These are phyloP conservation scores for Raffaelea arxii DNA, from an alignment of 2,329 filamentous ascomycete genomes.

Conservation along the genomic window DNA sequence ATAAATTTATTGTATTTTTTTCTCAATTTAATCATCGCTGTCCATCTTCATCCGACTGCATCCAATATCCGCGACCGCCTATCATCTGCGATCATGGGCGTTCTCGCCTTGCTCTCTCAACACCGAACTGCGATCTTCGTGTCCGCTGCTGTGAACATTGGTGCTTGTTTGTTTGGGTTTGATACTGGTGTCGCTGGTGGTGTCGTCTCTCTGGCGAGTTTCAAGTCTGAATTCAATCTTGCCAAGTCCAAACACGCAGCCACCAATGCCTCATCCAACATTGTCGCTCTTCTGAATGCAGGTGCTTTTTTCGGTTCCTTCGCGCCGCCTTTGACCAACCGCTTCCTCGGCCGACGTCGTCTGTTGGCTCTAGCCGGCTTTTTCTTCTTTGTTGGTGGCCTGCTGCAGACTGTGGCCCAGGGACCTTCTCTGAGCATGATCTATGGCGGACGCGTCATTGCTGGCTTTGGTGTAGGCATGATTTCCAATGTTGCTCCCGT, in stretches of 20 bases:
- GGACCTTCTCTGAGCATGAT: slow-evolving; percentile 13
- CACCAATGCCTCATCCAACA: slow-evolving; percentile 1
- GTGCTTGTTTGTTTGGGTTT: slow-evolving; percentile 2
- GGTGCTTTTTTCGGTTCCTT: slow-evolving; percentile 2
- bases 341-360: neutral
- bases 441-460: slow-evolving; percentile 27
- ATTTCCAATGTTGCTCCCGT: slow-evolving; percentile 32
- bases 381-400: slow-evolving; percentile 1
- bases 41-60: neutral
- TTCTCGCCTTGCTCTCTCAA: neutral
- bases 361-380: slow-evolving; percentile 1
- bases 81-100: neutral
- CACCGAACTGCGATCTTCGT: slow-evolving; percentile 1
- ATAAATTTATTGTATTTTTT: too few species aligned
- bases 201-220: neutral
- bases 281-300: slow-evolving; percentile 1
- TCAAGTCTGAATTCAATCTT: neutral
- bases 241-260: neutral
- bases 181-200: slow-evolving; percentile 2
- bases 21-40: too few species aligned
- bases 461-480: slow-evolving; percentile 26
- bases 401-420: slow-evolving; percentile 2
- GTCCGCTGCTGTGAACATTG: slow-evolving; percentile 1
- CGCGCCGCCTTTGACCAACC: neutral
- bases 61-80: too few species aligned